Evolutionary conservation across 768 basidiomycete genomes (phyloP), one percentile per base, ranked within the genome.

Genomic region (Kwoniella pini): DNA sequence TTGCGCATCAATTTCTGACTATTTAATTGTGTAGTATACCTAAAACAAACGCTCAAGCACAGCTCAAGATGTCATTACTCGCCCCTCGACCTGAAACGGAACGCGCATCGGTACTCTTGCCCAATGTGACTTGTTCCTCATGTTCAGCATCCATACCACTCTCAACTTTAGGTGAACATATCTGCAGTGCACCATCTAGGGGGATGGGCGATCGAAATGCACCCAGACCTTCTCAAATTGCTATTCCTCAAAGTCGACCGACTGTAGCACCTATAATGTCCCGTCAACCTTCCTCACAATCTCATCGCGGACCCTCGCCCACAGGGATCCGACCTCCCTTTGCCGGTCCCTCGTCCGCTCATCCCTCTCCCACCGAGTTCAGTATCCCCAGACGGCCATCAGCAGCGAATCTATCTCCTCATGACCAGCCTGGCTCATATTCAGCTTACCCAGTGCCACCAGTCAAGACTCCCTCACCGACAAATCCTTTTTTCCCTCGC

Each of bases 41-140:
- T 22, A 13, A 40, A 13, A 13, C 33, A 7, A 7, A 36, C 33
- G 33, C 33, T 15, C 33, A 38, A n/a, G 15, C 27, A 31, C 26
- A 24, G 10, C 24, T 26, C 26, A 60, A 50, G 4, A 74, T 73
- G 71, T 73, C 71, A 11, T 57, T 72, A 4, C 48, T 72, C 36
- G 67, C 67, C 3, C 61, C 62, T 12, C 38, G 54, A 54, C 54
- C 40, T 27, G 65, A 64, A 43, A 69, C 76, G 46, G 79, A 77
- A 43, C 79, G 85, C n/a, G 82, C 84, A n/a, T 90, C 90, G 22
- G 85, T 90, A 76, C 77, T 87, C 49, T 82, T 95, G 10, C 90
- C 92, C 4, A 82, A 86, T 2, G 87, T 93, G 62, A 94, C 88
- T 76, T 96, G 92, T 77, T 90, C 90, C 2, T 87, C 80, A 28